These are phyloP conservation scores for Isochrysis galbana DNA, from an alignment of 78 protist species.

Conservation along the genomic window DNA sequence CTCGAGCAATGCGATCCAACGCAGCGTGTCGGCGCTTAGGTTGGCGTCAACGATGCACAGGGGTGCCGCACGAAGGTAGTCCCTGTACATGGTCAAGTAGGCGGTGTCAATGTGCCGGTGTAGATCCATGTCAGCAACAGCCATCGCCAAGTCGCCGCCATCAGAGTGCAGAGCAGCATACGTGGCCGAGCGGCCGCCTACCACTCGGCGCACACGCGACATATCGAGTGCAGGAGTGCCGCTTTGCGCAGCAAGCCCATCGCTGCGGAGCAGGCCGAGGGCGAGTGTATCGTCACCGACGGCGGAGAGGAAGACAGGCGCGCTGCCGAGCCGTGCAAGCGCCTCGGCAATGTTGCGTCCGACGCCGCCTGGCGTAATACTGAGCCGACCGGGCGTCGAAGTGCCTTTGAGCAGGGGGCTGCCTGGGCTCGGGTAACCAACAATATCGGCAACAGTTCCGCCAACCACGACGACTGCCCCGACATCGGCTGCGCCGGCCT, in stretches of 20 bases:
- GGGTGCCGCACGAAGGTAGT: neutral
- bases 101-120: neutral
- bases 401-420: neutral
- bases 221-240: neutral
- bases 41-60: slow-evolving; percentile 14
- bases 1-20: neutral
- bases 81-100: neutral
- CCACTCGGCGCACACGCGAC: neutral
- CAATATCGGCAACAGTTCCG: neutral
- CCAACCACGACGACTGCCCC: neutral
- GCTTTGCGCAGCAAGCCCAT: neutral
- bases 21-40: neutral
- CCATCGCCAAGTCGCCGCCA: neutral
- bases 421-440: neutral
- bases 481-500: neutral
- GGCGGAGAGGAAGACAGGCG: neutral
- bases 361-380: slow-evolving; percentile 17
- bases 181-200: slow-evolving; percentile 13
- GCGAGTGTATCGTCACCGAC: slow-evolving; percentile 33
- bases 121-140: slow-evolving; percentile 3
- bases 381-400: neutral
- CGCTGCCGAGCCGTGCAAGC: slow-evolving; percentile 5
- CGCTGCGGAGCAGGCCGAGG: no score
- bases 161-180: neutral
- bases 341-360: slow-evolving; percentile 35